Percentiles rank a stretch among this genome's conserved stretches.
These are phyloP conservation scores for Hypericum androsaemum DNA, from an alignment of 345 rosid species.

Conservation along the genomic window DNA sequence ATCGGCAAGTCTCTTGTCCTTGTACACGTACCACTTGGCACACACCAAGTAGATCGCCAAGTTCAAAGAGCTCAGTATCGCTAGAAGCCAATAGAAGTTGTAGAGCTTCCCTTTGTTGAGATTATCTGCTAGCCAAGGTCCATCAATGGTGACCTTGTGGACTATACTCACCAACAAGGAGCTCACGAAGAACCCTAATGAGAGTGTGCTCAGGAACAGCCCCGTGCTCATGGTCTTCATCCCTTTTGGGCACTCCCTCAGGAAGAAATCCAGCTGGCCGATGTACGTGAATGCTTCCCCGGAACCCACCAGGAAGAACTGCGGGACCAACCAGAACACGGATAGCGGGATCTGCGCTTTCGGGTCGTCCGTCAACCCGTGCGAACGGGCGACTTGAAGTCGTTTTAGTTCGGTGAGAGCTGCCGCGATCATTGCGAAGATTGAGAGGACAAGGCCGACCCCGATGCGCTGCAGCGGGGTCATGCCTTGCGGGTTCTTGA, in stretches of 20 bases:
- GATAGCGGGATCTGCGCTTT: constrained; percentile 46
- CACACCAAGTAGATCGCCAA: constrained; percentile 39
- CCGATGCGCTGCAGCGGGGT: constrained; percentile 81
- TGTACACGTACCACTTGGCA: constrained; percentile 89
- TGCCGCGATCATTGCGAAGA: constrained; percentile 56
- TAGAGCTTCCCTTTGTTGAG: constrained; percentile 69
- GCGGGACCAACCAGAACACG: constrained; percentile 77
- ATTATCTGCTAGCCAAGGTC: constrained; percentile 81
- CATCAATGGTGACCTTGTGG: constrained; percentile 42
- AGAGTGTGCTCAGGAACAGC: constrained; percentile 70
- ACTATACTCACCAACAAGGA: constrained; percentile 61
- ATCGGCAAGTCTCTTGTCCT: constrained; percentile 68
- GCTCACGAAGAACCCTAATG: constrained; percentile 81
- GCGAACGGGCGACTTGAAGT: constrained; percentile 30
- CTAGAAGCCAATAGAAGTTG: constrained; percentile 83
- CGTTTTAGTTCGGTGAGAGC: constrained; percentile 67
- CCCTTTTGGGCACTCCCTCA: constrained; percentile 93
- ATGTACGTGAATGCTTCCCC: constrained; percentile 87
- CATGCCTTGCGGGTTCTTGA: constrained; percentile 62
- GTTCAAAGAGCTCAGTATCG: constrained; percentile 52
- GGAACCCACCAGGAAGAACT: constrained; percentile 68
- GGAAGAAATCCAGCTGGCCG: constrained; percentile 85
- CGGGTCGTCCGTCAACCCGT: constrained; percentile 29
- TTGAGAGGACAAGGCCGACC: constrained; percentile 49
- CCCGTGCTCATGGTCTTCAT: constrained; percentile 99